Evolutionary conservation across 768 basidiomycete species (phyloP).

Genomic region (Termitomyces sp.): DNA sequence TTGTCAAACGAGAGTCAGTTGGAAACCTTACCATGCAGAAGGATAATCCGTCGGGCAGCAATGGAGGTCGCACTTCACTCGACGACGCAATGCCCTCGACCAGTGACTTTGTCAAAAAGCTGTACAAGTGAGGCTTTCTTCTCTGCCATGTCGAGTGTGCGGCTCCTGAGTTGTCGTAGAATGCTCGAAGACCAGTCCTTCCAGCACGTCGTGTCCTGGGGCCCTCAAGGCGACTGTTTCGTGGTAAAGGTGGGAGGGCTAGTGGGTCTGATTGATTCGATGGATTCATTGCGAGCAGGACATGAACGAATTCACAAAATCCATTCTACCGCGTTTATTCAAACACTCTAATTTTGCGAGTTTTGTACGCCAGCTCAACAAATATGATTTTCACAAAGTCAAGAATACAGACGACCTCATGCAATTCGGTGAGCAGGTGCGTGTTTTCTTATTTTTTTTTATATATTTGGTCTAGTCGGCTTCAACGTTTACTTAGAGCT

Average conservation of each 20-base stretch:
- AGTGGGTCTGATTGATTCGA: neutral
- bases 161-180: conserved; percentile 29
- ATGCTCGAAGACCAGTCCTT: conserved; percentile 84
- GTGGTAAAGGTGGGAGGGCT: conserved; percentile 62
- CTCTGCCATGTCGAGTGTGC: neutral
- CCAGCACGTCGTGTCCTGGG: conserved; percentile 76
- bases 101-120: conserved; percentile 90
- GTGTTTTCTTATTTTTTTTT: conserved; percentile 11
- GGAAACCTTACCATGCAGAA: conserved; percentile 3
- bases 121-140: conserved; percentile 68
- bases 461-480: neutral
- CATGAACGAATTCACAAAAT: conserved; percentile 95
- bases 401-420: conserved; percentile 81
- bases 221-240: conserved; percentile 79
- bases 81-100: conserved; percentile 85
- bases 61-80: conserved; percentile 9
- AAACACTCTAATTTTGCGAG: conserved; percentile 93
- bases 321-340: conserved; percentile 86
- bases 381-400: conserved; percentile 96
- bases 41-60: neutral
- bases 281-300: conserved; percentile 32
- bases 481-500: conserved; percentile 29
- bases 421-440: conserved; percentile 58
- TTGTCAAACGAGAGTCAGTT: conserved; percentile 20
- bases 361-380: conserved; percentile 91